These are phyloP conservation scores for Talinum fruticosum DNA, from an alignment of 148 eudicot species.

Conservation along the genomic window DNA sequence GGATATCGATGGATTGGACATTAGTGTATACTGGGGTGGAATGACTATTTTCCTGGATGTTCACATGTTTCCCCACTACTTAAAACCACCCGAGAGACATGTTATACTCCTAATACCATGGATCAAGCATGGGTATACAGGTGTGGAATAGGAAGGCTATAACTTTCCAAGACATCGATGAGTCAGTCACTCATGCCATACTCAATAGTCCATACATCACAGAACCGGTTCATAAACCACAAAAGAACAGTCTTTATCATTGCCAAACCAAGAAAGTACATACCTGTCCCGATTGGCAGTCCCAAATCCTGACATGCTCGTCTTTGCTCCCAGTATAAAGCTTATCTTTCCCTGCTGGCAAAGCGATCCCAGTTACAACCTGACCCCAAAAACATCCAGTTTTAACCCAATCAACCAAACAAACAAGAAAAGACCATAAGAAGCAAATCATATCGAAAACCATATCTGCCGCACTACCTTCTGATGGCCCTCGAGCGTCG, in stretches of 20 bases:
- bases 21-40: not conserved
- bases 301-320: constrained; percentile 84
- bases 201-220: not conserved
- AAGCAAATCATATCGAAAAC: not conserved
- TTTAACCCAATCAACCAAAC: constrained; percentile 9
- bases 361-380: constrained; percentile 84
- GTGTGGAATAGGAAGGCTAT: not conserved
- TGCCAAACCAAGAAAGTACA: not conserved
- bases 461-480: constrained; percentile 41
- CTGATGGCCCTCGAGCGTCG: constrained; percentile 87
- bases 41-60: not conserved
- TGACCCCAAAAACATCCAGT: constrained; percentile 26
- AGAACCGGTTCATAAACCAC: not conserved
- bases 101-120: not conserved
- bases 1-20: not conserved
- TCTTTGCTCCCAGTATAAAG: constrained; percentile 91
- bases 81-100: not conserved
- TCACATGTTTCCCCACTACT: not conserved
- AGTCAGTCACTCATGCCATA: not conserved
- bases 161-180: not conserved
- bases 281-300: constrained; percentile 96
- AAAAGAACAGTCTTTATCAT: not conserved
- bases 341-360: constrained; percentile 83
- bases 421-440: not conserved
- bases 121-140: not conserved